phyloP scores from a whole-genome alignment of 2,329 filamentous ascomycete species.

The Monosporascus sp. region DNA sequence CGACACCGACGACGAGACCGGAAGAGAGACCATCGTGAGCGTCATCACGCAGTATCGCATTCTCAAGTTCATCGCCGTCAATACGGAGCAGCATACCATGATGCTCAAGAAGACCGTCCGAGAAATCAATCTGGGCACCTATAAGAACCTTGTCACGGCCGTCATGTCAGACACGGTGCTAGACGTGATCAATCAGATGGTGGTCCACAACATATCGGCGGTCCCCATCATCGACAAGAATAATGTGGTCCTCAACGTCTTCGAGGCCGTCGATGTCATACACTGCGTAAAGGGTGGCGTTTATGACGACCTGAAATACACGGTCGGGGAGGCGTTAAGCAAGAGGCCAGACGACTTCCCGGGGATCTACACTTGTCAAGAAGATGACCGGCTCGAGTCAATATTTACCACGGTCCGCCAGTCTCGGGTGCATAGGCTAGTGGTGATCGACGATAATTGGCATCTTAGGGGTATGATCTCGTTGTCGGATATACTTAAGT shows the following conservation, averaged over 20 bases:
- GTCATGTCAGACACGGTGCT: constrained; percentile 88
- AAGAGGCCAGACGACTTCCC: constrained; percentile 87
- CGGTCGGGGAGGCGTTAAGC: constrained; percentile 81
- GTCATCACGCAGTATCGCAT: constrained; percentile 98
- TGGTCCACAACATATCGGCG: constrained; percentile 88
- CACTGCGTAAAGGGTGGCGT: constrained; percentile 88
- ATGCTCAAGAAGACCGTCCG: constrained; percentile 80
- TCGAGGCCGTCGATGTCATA: constrained; percentile 96
- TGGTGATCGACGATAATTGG: constrained; percentile 87
- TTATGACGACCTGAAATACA: constrained; percentile 84
- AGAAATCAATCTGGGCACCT: constrained; percentile 82
- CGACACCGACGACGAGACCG: constrained; percentile 90
- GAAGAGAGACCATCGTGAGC: constrained; percentile 86
- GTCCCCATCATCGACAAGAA: constrained; percentile 86
- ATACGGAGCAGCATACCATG: constrained; percentile 78
- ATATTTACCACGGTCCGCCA: constrained; percentile 97
- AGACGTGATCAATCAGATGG: constrained; percentile 89
- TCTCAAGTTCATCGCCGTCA: constrained; percentile 97
- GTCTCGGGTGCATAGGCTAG: constrained; percentile 85
- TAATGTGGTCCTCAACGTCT: constrained; percentile 80
- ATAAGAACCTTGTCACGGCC: constrained; percentile 73
- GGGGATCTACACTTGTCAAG: constrained; percentile 92
- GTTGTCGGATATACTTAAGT: constrained; percentile 92
- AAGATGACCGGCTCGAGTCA: constrained; percentile 86
- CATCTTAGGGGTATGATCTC: constrained; percentile 85